Conservation (phyloP, 1,284 basidiomycete genomes). For the Athelia psychrophila region DNA sequence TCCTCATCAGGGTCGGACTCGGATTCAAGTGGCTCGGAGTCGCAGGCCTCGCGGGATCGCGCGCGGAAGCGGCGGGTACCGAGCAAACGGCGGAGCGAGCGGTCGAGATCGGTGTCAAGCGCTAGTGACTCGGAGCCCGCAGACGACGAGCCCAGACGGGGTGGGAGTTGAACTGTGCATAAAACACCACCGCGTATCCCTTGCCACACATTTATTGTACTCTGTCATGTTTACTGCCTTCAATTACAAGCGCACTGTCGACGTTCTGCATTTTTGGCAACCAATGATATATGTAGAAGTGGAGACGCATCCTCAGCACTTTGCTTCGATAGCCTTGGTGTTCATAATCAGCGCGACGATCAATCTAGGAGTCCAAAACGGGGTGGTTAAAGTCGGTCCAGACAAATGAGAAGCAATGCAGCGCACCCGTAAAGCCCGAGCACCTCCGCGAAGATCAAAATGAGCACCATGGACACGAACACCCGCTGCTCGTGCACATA, state of each 20-base stretch:
- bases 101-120: not conserved
- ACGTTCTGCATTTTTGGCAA: not conserved
- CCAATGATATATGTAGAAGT: not conserved
- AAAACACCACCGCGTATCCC: slow-evolving; percentile 16
- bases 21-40: not conserved
- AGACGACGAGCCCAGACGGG: slow-evolving; percentile 5
- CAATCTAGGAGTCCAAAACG: slow-evolving; percentile 42
- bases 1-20: not conserved
- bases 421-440: slow-evolving; percentile 84
- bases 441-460: slow-evolving; percentile 94
- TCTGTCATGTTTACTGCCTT: too few relatives aligned
- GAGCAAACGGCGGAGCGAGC: slow-evolving; percentile 13
- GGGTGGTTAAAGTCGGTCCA: not conserved
- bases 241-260: not conserved
- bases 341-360: slow-evolving; percentile 92
- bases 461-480: slow-evolving; percentile 88
- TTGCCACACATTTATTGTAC: not conserved
- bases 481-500: slow-evolving; percentile 86
- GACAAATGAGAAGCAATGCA: slow-evolving; percentile 8
- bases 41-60: slow-evolving; percentile 38
- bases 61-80: slow-evolving; percentile 42
- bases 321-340: slow-evolving; percentile 43
- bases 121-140: slow-evolving; percentile 4
- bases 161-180: slow-evolving; percentile 1
- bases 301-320: slow-evolving; percentile 3